These are phyloP conservation scores for Sedum album DNA, from an alignment of 164 flowering plant species.

Conservation along the genomic window DNA sequence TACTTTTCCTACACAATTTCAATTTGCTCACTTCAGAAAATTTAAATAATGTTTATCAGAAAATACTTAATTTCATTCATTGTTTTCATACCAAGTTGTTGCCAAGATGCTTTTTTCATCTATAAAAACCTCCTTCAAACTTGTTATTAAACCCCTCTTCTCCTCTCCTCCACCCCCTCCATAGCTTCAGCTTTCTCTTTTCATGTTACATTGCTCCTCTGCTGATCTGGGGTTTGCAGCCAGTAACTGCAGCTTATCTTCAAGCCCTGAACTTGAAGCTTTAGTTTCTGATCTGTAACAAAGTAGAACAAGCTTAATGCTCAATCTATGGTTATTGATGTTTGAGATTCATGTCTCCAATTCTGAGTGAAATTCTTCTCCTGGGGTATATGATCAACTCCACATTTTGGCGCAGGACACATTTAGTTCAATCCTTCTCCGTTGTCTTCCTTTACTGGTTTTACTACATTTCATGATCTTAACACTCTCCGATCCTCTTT, in stretches of 20 bases:
- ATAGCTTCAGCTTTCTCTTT: neutral
- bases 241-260: constrained; percentile 3
- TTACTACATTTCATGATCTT: constrained; percentile 33
- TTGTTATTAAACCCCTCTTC: constrained; percentile 15
- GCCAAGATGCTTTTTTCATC: too few relatives aligned
- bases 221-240: neutral
- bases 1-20: too few relatives aligned
- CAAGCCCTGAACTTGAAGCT: neutral
- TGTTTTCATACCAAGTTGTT: too few relatives aligned
- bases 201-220: neutral
- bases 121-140: constrained; percentile 17
- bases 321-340: too few relatives aligned
- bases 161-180: constrained; percentile 11
- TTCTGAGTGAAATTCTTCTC: too few relatives aligned
- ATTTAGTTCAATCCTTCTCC: too few relatives aligned
- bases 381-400: too few relatives aligned
- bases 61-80: too few relatives aligned
- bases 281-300: neutral
- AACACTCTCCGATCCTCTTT: neutral
- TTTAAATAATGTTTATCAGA: neutral
- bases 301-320: too few relatives aligned
- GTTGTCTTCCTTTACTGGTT: too few relatives aligned
- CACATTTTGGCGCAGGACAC: too few relatives aligned
- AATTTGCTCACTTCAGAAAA: neutral
- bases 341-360: too few relatives aligned